A percentile compares a stretch with the other conserved stretches of the same genome.
phyloP scores from a whole-genome alignment of 768 basidiomycete species.

The Termitomyces sp. region DNA sequence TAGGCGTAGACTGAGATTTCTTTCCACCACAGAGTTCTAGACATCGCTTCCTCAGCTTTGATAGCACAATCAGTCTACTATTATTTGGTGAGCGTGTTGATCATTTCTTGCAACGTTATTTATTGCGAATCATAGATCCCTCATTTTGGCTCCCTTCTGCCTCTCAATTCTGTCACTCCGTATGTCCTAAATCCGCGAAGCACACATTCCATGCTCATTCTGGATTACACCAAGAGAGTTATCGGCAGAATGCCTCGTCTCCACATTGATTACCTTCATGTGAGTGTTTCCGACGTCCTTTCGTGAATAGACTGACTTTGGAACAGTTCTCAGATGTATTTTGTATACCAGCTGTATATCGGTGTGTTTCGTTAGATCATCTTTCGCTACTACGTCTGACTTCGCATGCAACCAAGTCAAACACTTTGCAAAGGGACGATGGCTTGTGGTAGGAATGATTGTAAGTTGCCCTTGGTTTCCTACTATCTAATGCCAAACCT shows the following conservation, averaged over 20 bases:
- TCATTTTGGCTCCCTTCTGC: constrained; percentile 36
- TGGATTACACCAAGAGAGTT: constrained; percentile 23
- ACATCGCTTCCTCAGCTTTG: constrained; percentile 33
- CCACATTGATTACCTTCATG: constrained; percentile 41
- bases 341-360: constrained; percentile 35
- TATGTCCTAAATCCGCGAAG: constrained; percentile 15
- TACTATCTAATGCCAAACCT: too few relatives aligned
- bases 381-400: background rate
- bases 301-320: background rate
- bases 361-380: constrained; percentile 16
- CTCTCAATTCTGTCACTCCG: constrained; percentile 35
- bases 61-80: constrained; percentile 42
- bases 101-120: background rate
- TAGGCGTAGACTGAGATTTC: background rate
- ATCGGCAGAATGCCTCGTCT: constrained; percentile 38
- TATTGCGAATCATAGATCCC: constrained; percentile 28
- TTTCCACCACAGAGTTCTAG: constrained; percentile 23
- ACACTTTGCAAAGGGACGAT: background rate
- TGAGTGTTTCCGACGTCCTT: constrained; percentile 13
- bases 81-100: constrained; percentile 28
- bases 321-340: constrained; percentile 39
- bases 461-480: background rate
- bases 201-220: background rate
- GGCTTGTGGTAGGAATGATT: background rate
- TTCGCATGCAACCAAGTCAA: background rate